These are phyloP conservation scores for Suillus ampliporus DNA, from an alignment of 768 basidiomycete genomes.

Conservation along the genomic window DNA sequence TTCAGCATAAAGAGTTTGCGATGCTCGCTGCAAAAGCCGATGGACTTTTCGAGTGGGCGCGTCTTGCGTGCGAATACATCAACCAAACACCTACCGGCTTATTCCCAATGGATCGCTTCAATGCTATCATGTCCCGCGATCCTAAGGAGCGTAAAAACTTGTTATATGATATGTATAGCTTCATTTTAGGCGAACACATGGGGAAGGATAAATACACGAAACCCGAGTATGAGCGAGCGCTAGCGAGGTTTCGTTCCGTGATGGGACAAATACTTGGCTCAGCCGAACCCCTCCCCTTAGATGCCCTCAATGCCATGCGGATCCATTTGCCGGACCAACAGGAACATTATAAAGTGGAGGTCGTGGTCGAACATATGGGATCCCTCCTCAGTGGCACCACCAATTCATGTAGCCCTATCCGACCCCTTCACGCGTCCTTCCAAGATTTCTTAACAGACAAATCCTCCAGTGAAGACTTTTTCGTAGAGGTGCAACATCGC, in stretches of 20 bases:
- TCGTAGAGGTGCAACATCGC: conserved; percentile 10
- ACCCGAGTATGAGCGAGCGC: background rate
- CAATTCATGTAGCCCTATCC: conserved; percentile 13
- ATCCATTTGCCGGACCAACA: background rate
- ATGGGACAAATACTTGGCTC: conserved; percentile 12
- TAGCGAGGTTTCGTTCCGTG: conserved; percentile 6
- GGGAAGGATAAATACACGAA: background rate
- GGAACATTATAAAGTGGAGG: background rate
- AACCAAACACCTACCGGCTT: background rate
- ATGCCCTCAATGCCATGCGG: conserved; percentile 6
- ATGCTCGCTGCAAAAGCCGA: background rate
- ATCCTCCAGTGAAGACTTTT: conserved; percentile 20
- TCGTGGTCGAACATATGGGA: conserved; percentile 3
- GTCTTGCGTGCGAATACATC: conserved; percentile 11
- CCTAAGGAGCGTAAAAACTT: background rate
- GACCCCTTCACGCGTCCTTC: conserved; percentile 33
- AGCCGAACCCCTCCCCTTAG: background rate
- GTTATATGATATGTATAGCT: background rate
- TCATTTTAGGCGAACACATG: background rate
- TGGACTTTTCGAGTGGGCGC: conserved; percentile 17
- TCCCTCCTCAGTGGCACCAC: conserved; percentile 14
- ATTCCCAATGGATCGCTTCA: background rate
- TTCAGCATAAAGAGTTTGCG: background rate
- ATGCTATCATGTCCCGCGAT: background rate
- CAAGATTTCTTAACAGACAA: conserved; percentile 29